Base-by-base conservation (phyloP, 140 eudicot species). In the Artemisia princeps region DNA sequence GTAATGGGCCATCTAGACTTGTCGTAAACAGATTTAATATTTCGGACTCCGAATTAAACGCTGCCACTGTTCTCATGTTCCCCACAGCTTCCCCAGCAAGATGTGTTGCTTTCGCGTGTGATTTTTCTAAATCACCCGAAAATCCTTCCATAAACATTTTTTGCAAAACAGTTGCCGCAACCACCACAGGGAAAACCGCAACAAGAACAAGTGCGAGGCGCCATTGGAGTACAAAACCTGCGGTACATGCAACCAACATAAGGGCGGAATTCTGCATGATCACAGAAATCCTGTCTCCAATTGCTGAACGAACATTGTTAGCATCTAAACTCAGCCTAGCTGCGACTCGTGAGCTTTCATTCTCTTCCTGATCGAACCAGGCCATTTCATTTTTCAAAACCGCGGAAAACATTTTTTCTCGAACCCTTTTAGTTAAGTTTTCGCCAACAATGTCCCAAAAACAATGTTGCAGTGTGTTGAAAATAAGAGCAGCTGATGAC, bases 401-500 rank as follows among this genome's bases (percentile, higher is more conserved):
- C 0, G 95, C 89, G 0, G 76, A 81, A 71, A 89, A 59, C 94
- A 89, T 78, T 62, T 84, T 86, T 82, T 89, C 97, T 3, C 97
- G 66, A 14, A 89, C 95, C 46, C 97, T 63, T 68, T 82, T 86
- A 0, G 97, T 86, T 58, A 89, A 70, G 62, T 89, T 84, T 73
- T 89, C 97, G 1, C 95, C 97, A 48, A 86, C 97, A 10, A 82
- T 81, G 50, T 89, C 96, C 96, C 96, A 89, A 77, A 83, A 89
- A 61, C 68, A 89, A 71, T 86, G 91, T 80, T 89, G 97, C 17
- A 89, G 45, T 0, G 95, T 79, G 82, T 84, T 86, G 81, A 89
- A 84, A 26, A 86, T 80, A 7, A 86, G 89, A 15, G 95, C 95
- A 3, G 95, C 84, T 0, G 95, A 84, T 10, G 95, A 89, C 13